These are phyloP conservation scores for Mrakia frigida DNA, from an alignment of 768 basidiomycete species.

Conservation along the genomic window DNA sequence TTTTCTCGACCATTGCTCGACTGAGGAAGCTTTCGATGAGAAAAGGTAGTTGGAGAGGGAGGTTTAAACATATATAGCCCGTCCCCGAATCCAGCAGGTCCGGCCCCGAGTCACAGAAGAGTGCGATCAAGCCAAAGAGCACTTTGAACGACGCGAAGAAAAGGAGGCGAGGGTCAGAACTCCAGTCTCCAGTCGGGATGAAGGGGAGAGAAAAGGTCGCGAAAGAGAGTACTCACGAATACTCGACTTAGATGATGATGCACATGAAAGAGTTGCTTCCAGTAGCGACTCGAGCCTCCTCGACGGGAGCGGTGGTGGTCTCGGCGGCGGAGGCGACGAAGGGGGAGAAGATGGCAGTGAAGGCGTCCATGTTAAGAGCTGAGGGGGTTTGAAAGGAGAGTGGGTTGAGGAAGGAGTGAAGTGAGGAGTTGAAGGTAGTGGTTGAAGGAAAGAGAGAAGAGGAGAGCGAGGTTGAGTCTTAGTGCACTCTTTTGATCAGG, in stretches of 20 bases:
- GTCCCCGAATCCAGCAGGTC: too few relatives aligned
- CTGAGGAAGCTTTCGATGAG: too few relatives aligned
- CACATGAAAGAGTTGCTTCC: background rate
- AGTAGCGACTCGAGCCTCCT: background rate
- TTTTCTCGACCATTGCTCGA: too few relatives aligned
- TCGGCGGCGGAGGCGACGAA: constrained; percentile 29
- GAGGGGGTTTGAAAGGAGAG: background rate
- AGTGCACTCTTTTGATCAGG: too few relatives aligned
- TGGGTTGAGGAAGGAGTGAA: background rate
- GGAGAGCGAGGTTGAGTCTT: background rate
- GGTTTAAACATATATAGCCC: too few relatives aligned
- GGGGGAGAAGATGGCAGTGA: constrained; percentile 32
- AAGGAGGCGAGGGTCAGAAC: too few relatives aligned
- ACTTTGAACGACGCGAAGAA: too few relatives aligned
- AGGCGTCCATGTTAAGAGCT: constrained; percentile 29
- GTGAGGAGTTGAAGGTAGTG: background rate
- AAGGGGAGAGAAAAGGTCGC: too few relatives aligned
- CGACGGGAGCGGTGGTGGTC: background rate
- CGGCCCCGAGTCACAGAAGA: too few relatives aligned
- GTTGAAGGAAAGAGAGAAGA: constrained; percentile 1
- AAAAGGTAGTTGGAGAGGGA: too few relatives aligned
- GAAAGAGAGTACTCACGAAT: constrained; percentile 7
- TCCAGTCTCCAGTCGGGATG: too few relatives aligned
- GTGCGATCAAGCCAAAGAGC: too few relatives aligned
- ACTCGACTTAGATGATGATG: constrained; percentile 6